Evolutionary conservation across 2,329 filamentous ascomycete genomes (phyloP).

Genomic region (Parasarocladium wereldwijsianum): DNA sequence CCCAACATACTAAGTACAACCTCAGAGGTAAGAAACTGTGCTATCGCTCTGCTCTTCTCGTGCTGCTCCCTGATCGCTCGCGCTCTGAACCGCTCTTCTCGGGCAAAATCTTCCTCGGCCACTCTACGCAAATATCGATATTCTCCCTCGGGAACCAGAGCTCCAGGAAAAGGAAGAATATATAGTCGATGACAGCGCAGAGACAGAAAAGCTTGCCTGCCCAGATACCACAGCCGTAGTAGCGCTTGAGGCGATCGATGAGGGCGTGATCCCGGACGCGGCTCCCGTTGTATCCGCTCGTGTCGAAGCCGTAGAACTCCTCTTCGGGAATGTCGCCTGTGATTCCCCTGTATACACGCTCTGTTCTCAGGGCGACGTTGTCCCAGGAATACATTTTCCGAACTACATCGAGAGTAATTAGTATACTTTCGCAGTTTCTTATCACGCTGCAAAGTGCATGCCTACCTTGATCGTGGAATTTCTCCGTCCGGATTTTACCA

Average conservation of each 20-base stretch:
- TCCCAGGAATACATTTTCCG: slow-evolving; percentile 99
- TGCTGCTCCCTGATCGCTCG: slow-evolving; percentile 12
- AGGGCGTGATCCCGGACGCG: slow-evolving; percentile 76
- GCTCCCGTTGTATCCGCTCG: slow-evolving; percentile 53
- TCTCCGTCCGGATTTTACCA: slow-evolving; percentile 78
- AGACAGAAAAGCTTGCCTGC: slow-evolving; percentile 94
- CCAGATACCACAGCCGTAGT: slow-evolving; percentile 97
- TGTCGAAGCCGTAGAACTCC: slow-evolving; percentile 76
- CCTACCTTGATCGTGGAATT: slow-evolving; percentile 92
- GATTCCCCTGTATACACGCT: slow-evolving; percentile 90
- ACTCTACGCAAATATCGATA: slow-evolving; percentile 82
- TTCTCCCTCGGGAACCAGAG: slow-evolving; percentile 69
- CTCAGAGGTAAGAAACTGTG: too few relatives aligned
- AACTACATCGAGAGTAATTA: too few relatives aligned
- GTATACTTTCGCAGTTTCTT: too few relatives aligned
- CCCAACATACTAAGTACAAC: too few relatives aligned
- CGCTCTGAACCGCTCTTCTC: slow-evolving; percentile 12
- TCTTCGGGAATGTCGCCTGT: slow-evolving; percentile 71
- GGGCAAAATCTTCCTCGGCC: slow-evolving; percentile 59
- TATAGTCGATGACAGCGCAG: slow-evolving; percentile 85
- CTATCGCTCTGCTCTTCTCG: too few relatives aligned
- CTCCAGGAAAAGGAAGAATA: slow-evolving; percentile 80
- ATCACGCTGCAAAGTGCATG: too few relatives aligned
- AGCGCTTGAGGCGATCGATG: slow-evolving; percentile 87
- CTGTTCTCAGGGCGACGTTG: slow-evolving; percentile 84